Evolutionary conservation across 768 basidiomycete genomes (phyloP).

Genomic region (Suillus alpinus): DNA sequence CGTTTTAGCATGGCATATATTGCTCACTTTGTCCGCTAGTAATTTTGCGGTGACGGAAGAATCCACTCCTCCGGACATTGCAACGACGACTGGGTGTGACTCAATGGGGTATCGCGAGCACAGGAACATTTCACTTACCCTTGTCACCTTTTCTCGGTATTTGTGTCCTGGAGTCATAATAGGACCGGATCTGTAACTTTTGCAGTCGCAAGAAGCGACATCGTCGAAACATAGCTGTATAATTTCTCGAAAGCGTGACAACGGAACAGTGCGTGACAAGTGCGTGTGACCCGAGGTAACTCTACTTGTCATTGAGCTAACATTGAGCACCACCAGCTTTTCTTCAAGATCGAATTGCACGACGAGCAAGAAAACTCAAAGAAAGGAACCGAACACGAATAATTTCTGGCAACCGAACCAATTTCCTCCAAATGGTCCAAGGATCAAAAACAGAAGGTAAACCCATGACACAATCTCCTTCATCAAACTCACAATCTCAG

Average conservation of each 20-base stretch:
- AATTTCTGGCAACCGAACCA: not conserved
- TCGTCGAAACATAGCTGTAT: slow-evolving; percentile 9
- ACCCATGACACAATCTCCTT: not conserved
- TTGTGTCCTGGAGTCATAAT: slow-evolving; percentile 14
- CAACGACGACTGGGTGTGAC: slow-evolving; percentile 65
- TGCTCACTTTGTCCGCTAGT: slow-evolving; percentile 60
- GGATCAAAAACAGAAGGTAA: slow-evolving; percentile 39
- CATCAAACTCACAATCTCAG: not conserved
- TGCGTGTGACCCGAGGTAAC: slow-evolving; percentile 2
- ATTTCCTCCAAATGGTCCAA: slow-evolving; percentile 34
- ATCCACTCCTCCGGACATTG: slow-evolving; percentile 96
- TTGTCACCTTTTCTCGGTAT: slow-evolving; percentile 28
- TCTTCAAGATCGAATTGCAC: not conserved
- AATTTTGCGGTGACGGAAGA: slow-evolving; percentile 86
- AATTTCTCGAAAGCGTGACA: not conserved
- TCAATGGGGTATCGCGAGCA: not conserved
- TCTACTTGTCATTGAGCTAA: too few relatives aligned
- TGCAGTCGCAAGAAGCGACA: slow-evolving; percentile 8
- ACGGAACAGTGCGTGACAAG: not conserved
- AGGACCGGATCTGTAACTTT: slow-evolving; percentile 6
- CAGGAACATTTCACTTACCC: slow-evolving; percentile 9
- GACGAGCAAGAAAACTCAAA: not conserved
- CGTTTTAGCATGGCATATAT: not conserved
- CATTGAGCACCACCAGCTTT: too few relatives aligned
- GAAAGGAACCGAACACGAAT: not conserved